Percentiles rank a stretch among this genome's conserved stretches.
Evolutionary conservation across 805 yeast genomes (phyloP).

Genomic region (Lipomyces sp.): DNA sequence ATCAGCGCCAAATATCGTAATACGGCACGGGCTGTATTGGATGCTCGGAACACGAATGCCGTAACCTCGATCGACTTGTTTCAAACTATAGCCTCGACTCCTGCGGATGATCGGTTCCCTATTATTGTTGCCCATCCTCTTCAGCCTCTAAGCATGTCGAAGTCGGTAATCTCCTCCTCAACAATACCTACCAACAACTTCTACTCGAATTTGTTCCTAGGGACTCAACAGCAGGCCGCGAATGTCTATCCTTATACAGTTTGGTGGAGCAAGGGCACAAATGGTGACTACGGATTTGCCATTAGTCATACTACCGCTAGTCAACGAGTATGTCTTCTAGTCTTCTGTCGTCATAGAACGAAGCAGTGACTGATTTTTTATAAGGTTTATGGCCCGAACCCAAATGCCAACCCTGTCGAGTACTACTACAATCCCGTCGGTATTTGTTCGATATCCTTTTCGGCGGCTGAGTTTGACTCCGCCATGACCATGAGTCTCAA

Average conservation of each 20-base stretch:
- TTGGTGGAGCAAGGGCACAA: conserved; percentile 56
- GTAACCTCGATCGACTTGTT: conserved; percentile 21
- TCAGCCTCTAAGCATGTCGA: conserved; percentile 25
- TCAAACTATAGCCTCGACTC: conserved; percentile 26
- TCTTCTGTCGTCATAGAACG: not conserved
- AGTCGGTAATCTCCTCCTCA: conserved; percentile 44
- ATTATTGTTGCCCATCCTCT: conserved; percentile 25
- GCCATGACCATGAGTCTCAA: conserved; percentile 41
- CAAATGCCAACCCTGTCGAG: conserved; percentile 49
- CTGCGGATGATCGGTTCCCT: conserved; percentile 27
- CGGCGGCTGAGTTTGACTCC: conserved; percentile 56
- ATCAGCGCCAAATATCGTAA: not conserved
- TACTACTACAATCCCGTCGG: conserved; percentile 63
- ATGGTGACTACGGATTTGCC: conserved; percentile 58
- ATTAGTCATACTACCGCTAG: conserved; percentile 59
- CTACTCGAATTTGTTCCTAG: conserved; percentile 67
- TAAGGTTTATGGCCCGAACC: conserved; percentile 49
- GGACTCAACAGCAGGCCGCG: conserved; percentile 57
- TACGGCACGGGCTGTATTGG: not conserved
- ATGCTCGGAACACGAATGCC: not conserved
- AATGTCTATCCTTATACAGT: conserved; percentile 72
- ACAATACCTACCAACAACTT: conserved; percentile 77
- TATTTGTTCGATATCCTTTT: conserved; percentile 59
- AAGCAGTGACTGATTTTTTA: not conserved
- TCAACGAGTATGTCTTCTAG: conserved; percentile 44